Conservation (phyloP, 805 yeast genomes). For the Saccharomycopsis fodiens region DNA sequence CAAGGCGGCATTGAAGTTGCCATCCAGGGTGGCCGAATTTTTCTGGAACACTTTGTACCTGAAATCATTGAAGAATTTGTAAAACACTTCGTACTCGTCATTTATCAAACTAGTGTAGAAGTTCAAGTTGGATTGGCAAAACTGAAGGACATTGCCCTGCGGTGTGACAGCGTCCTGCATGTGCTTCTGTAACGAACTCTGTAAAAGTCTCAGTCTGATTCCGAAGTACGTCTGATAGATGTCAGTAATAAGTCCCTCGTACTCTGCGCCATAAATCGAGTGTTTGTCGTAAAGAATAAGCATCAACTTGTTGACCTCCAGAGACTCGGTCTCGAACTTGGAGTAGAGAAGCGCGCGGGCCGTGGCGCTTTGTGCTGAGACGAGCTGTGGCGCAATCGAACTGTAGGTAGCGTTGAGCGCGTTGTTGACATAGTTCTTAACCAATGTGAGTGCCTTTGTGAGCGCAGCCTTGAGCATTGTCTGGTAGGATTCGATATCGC, state of each 20-base stretch:
- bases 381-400: constrained; percentile 21
- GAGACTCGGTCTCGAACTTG: constrained; percentile 46
- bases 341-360: constrained; percentile 60
- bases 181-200: constrained; percentile 33
- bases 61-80: constrained; percentile 39
- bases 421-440: constrained; percentile 55
- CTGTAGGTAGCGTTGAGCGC: constrained; percentile 29
- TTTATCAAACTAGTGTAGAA: constrained; percentile 51
- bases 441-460: constrained; percentile 69
- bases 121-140: constrained; percentile 54
- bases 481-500: constrained; percentile 61
- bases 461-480: constrained; percentile 76
- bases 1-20: constrained; percentile 7
- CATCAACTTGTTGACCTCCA: constrained; percentile 29
- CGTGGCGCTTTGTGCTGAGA: constrained; percentile 27
- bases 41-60: constrained; percentile 9
- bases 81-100: constrained; percentile 56
- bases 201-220: constrained; percentile 44
- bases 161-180: constrained; percentile 27
- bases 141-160: constrained; percentile 40
- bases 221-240: constrained; percentile 57
- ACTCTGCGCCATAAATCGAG: constrained; percentile 38
- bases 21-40: neutral
- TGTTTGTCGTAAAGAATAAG: constrained; percentile 22
- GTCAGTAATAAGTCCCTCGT: constrained; percentile 60